Evolutionary conservation across 305 asterid species (phyloP), one percentile per base, ranked within the genome.

Genomic region (Plantago lanceolata): DNA sequence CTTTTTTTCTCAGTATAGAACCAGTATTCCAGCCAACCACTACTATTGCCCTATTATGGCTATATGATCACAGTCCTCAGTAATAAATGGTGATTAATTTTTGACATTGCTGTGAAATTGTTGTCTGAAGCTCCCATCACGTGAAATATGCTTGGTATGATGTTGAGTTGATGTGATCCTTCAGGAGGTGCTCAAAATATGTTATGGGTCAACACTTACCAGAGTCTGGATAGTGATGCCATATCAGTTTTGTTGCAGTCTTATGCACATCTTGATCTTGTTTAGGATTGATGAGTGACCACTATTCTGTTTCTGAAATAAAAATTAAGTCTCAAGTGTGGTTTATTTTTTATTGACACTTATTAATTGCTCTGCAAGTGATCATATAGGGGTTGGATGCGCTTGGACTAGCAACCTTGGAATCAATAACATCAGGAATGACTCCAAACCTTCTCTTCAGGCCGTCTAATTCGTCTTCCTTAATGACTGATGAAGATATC

Each of bases 311-410:
- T 33, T 62, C 67, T 52, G 52, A n/a, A 19, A 48, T 70, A 48
- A 57, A 50, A 45, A 21, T 66, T 26, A 17, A 9, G 53, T 24
- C 62, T 17, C 14, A 59, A 24, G 13, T 40, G 8, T 29, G 61
- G 26, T 51, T 17, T 16, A 40, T 48, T 69, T 9, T 24, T 50
- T 40, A 3, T 8, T 43, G 57, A 49, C 67, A 44, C 71, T 73
- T 57, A 68, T 29, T 61, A 63, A 48, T 59, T 64, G 50, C 47
- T 70, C 55, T 57, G 31, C 43, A 48, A 63, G 4, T 70, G 64
- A 76, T 69, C 53, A 48, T 29, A 16, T 67, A 92, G 98, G 98
- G 98, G 29, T 79, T 92, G 91, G 93, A 87, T 78, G 98, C 98
- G 57, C 88, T 92, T 73, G 96, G 96, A 70, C 60, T 84, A 57